A percentile compares a stretch with the other conserved stretches of the same genome.
phyloP scores from a whole-genome alignment of 2,329 filamentous ascomycete genomes.

The Chrysoporthe puriensis region DNA sequence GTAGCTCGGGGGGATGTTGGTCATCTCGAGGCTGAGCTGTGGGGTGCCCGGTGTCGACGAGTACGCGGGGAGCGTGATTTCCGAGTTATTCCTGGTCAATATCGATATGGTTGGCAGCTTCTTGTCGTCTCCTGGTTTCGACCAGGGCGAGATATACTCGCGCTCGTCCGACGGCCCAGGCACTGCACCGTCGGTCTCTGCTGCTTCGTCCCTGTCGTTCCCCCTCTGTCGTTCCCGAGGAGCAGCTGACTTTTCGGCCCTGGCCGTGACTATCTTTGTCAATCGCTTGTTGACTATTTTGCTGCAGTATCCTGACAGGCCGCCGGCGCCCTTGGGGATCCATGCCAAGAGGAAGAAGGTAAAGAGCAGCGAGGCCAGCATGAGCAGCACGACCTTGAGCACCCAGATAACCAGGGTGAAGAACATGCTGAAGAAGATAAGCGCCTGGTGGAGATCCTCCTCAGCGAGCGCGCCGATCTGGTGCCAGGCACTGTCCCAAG shows the following conservation, averaged over 20 bases:
- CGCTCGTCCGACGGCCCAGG: slow-evolving; percentile 50
- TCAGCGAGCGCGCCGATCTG: slow-evolving; percentile 77
- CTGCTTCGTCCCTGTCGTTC: slow-evolving; percentile 53
- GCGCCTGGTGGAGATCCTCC: slow-evolving; percentile 74
- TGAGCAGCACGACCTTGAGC: slow-evolving; percentile 74
- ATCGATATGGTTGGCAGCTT: slow-evolving; percentile 61
- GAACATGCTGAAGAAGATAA: slow-evolving; percentile 87
- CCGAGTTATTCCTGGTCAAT: slow-evolving; percentile 62
- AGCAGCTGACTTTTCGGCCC: slow-evolving; percentile 85
- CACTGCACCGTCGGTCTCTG: slow-evolving; percentile 56
- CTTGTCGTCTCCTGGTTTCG: slow-evolving; percentile 49
- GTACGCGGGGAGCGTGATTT: slow-evolving; percentile 65
- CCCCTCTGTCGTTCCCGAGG: slow-evolving; percentile 70
- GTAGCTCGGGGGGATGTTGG: slow-evolving; percentile 53
- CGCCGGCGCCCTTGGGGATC: slow-evolving; percentile 80
- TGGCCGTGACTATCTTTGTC: slow-evolving; percentile 80
- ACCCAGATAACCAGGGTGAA: slow-evolving; percentile 92
- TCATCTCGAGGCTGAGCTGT: slow-evolving; percentile 54
- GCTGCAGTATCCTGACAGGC: slow-evolving; percentile 82
- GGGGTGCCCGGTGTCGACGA: slow-evolving; percentile 62
- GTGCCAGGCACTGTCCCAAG: slow-evolving; percentile 76
- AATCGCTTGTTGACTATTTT: slow-evolving; percentile 88
- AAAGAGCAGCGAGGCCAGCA: slow-evolving; percentile 79
- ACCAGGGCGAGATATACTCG: slow-evolving; percentile 65
- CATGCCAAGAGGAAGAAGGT: slow-evolving; percentile 90